Evolutionary conservation across 768 basidiomycete genomes (phyloP).

Genomic region (Tylopilus felleus): DNA sequence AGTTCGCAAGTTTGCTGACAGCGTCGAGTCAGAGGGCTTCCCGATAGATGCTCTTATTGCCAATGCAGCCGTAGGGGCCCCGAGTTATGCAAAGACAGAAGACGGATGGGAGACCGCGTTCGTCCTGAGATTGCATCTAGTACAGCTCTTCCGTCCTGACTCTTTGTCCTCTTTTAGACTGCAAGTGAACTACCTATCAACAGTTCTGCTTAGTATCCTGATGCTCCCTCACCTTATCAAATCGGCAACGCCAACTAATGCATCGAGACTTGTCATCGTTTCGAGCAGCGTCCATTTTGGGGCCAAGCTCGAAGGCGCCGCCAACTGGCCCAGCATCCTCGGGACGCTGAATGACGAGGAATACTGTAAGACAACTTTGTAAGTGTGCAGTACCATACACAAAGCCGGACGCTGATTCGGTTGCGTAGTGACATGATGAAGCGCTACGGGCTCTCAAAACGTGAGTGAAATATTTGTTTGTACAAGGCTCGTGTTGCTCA

Average conservation of each 20-base stretch:
- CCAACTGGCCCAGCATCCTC: constrained; percentile 27
- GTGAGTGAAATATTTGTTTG: constrained; percentile 11
- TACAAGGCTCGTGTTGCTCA: not conserved
- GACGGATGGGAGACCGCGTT: constrained; percentile 39
- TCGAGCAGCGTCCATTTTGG: constrained; percentile 32
- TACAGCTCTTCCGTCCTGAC: not conserved
- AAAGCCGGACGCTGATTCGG: not conserved
- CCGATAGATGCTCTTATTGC: constrained; percentile 31
- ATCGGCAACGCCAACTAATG: constrained; percentile 19
- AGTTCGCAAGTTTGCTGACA: constrained; percentile 31
- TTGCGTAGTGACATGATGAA: constrained; percentile 21
- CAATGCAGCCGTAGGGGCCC: constrained; percentile 26
- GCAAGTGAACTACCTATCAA: constrained; percentile 37
- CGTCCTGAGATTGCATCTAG: constrained; percentile 2
- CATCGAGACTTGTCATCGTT: constrained; percentile 30
- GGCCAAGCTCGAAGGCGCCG: constrained; percentile 7
- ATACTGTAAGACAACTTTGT: constrained; percentile 26
- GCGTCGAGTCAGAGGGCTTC: constrained; percentile 25
- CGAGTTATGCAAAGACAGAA: constrained; percentile 23
- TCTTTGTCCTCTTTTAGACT: constrained; percentile 18
- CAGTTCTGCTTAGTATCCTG: constrained; percentile 30
- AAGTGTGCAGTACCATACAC: constrained; percentile 5
- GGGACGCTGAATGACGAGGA: constrained; percentile 24
- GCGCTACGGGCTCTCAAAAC: constrained; percentile 26
- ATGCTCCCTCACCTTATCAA: constrained; percentile 35